These are phyloP conservation scores for Apostasia ramifera DNA, from an alignment of 106 monocot species.

Conservation along the genomic window DNA sequence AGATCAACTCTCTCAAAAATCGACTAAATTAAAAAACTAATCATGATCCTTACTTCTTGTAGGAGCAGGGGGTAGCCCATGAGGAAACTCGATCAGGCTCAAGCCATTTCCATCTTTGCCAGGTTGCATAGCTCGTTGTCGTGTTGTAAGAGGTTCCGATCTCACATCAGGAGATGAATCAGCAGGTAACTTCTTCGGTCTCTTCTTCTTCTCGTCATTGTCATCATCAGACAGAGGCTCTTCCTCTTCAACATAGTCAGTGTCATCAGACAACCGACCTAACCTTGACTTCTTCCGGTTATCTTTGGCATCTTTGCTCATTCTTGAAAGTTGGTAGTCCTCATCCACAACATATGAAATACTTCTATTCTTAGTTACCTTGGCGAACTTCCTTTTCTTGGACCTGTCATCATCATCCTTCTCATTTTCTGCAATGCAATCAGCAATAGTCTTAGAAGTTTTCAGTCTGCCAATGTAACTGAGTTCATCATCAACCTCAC, in stretches of 20 bases:
- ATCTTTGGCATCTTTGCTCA: conserved; percentile 10
- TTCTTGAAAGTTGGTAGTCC: conserved; percentile 26
- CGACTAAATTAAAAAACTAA: too few relatives aligned
- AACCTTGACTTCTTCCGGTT: conserved; percentile 25
- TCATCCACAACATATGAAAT: conserved; percentile 34
- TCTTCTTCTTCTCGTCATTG: conserved; percentile 25
- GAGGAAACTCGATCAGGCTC: conserved; percentile 66
- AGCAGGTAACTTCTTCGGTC: conserved; percentile 21
- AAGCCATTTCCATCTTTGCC: conserved; percentile 33
- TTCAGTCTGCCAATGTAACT: conserved; percentile 47
- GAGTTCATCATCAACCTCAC: conserved; percentile 49
- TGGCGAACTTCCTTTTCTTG: conserved; percentile 34
- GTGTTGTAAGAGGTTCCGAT: conserved; percentile 57
- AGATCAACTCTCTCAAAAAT: too few relatives aligned
- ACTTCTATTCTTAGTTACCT: conserved; percentile 28
- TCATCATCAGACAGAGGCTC: conserved; percentile 46
- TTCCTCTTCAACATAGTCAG: conserved; percentile 53
- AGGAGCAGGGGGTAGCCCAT: conserved; percentile 67
- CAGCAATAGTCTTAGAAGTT: conserved; percentile 18
- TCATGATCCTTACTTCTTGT: conserved; percentile 54
- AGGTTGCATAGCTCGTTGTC: conserved; percentile 66
- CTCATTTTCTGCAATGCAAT: conserved; percentile 19
- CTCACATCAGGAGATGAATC: conserved; percentile 25
- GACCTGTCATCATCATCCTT: conserved; percentile 15
- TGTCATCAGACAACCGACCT: conserved; percentile 33